These are phyloP conservation scores for Neostapfia colusana DNA, from an alignment of 176 grass and related monocot genomes.

Conservation along the genomic window DNA sequence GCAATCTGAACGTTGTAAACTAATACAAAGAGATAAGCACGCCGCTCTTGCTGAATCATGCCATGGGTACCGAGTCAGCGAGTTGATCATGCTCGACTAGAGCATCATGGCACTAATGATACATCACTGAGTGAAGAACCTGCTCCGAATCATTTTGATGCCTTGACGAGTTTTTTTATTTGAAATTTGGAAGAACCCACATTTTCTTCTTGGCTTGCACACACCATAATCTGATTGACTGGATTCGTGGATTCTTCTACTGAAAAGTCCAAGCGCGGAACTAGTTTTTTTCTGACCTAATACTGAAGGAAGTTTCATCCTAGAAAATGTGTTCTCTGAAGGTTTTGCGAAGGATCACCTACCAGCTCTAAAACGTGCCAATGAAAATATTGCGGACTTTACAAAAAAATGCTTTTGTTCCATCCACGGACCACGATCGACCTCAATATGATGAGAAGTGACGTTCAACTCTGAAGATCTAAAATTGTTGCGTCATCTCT, in stretches of 20 bases:
- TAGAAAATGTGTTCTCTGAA: neutral
- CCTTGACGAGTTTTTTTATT: neutral
- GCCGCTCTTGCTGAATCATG: too few relatives aligned
- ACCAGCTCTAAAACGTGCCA: neutral
- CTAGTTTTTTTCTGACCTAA: neutral
- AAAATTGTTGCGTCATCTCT: neutral
- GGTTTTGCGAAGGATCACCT: neutral
- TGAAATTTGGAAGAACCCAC: neutral
- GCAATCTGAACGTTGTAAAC: too few relatives aligned
- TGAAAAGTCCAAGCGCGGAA: neutral
- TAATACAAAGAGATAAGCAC: too few relatives aligned
- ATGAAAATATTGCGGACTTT: too few relatives aligned
- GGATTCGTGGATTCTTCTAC: neutral
- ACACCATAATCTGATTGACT: neutral
- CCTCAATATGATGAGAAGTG: too few relatives aligned
- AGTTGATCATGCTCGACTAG: too few relatives aligned
- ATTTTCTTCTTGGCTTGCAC: neutral
- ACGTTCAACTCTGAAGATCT: conserved; percentile 12
- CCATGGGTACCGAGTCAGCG: too few relatives aligned
- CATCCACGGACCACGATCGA: neutral
- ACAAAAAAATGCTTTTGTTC: too few relatives aligned
- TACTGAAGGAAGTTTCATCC: neutral
- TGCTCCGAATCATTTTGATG: neutral
- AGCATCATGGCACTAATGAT: too few relatives aligned
- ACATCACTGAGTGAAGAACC: too few relatives aligned